Conservation (phyloP, 352 stramenopile species). For the Phytophthora litchii region DNA sequence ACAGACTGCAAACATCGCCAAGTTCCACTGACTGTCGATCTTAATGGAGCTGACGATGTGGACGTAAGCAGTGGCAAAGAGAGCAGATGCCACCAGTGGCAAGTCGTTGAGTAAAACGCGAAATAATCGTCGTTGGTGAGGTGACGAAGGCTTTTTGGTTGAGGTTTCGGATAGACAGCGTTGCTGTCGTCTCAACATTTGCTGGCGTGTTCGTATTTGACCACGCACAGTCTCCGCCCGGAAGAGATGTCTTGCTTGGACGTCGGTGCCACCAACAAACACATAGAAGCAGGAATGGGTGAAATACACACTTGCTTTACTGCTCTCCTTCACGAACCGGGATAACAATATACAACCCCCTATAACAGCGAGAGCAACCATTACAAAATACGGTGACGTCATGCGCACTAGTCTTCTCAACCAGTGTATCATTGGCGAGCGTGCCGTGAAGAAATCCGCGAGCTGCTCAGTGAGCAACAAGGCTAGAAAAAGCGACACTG, state of each 20-base stretch:
- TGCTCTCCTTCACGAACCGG: no score
- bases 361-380: slow-evolving; percentile 7
- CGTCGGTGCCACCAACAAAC: slow-evolving; percentile 23
- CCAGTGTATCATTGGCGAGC: slow-evolving; percentile 4
- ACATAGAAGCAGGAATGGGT: slow-evolving; percentile 18
- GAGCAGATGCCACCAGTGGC: slow-evolving; percentile 18
- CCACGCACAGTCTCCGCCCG: slow-evolving; percentile 24
- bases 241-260: slow-evolving; percentile 23
- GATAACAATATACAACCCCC: background rate
- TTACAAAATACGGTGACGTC: slow-evolving; percentile 2
- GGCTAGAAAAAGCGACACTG: slow-evolving; percentile 20
- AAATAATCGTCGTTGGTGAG: slow-evolving; percentile 6
- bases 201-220: slow-evolving; percentile 2
- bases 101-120: slow-evolving; percentile 24
- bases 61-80: slow-evolving; percentile 30
- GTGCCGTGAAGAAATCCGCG: background rate
- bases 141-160: background rate
- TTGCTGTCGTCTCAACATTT: background rate
- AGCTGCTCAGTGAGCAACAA: slow-evolving; percentile 23
- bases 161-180: background rate
- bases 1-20: slow-evolving; percentile 14
- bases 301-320: slow-evolving; percentile 15
- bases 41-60: slow-evolving; percentile 20
- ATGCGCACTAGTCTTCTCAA: slow-evolving; percentile 4
- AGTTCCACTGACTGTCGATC: slow-evolving; percentile 13